Evolutionary conservation across 2,329 filamentous ascomycete genomes (phyloP), one percentile per base, ranked within the genome.

Genomic region (Neodidymelliopsis sp.): DNA sequence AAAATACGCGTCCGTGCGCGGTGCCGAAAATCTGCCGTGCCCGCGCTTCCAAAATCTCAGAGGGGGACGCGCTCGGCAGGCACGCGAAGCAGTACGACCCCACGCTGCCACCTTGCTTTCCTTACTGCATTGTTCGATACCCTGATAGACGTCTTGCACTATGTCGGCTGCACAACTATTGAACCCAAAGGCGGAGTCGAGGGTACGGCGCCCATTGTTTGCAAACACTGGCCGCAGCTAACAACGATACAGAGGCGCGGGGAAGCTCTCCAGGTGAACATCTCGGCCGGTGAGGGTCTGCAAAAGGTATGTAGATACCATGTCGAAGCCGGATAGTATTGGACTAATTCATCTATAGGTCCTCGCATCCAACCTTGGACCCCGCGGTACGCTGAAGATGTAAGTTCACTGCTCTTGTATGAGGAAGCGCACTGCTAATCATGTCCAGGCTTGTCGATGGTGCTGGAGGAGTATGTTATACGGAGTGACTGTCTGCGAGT

Each of bases 91-190:
- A 38, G 46, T 50, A 54, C 47, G 54, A 50, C 54, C 61, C 60
- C 57, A 56, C 60, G 49, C 60, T 57, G 53, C 45, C 39, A 49
- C 54, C 30, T 49, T 54, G 51, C 39, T 47, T 54, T 48, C 33
- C 35, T 62, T 60, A 44, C 52, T 56, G 49, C 47, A 50, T 50
- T 50, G 43, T 57, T 60, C 47, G 49, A 63, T 59, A 59, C 54
- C 54, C 55, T 46, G 24, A 56, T 62, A 65, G 46, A 59, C 37
- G 35, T 39, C 54, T 27, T 52, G 49, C 64, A 72, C 45, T 50
- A 97, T 97, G 94, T 97, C 92, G 79, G 94, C 94, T 66, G 92
- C 94, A 71, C 93, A 97, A 80, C 87, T 99, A 70, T 88, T 99
- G 62, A 99, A 99, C 78, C 94, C 94, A 56, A 99, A 99, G 82